A percentile compares a stretch with the other conserved stretches of the same genome.
These are phyloP conservation scores for Termitomyces sp. DNA, from an alignment of 768 basidiomycete genomes.

Conservation along the genomic window DNA sequence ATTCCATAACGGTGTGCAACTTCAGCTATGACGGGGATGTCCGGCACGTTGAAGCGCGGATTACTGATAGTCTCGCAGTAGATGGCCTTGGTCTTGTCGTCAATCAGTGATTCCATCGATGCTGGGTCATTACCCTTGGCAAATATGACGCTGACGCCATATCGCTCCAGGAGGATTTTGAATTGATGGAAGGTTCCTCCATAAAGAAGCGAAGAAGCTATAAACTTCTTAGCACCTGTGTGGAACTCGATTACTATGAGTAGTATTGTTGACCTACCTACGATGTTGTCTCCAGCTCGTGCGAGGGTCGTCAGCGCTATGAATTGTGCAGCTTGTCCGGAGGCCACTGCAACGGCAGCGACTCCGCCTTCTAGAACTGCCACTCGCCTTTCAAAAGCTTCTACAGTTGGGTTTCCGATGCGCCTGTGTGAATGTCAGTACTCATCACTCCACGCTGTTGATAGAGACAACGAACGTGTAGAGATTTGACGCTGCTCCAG, in stretches of 20 bases:
- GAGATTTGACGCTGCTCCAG: constrained; percentile 8
- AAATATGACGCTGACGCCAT: constrained; percentile 47
- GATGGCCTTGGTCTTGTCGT: constrained; percentile 52
- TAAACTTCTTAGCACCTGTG: background rate
- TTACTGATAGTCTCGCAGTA: constrained; percentile 61
- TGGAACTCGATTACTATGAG: background rate
- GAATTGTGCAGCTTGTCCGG: constrained; percentile 61
- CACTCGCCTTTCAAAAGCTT: constrained; percentile 61
- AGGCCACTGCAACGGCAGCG: constrained; percentile 52
- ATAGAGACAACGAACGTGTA: background rate
- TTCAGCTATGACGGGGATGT: constrained; percentile 51
- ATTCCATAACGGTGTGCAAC: constrained; percentile 57
- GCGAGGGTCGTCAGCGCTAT: constrained; percentile 51
- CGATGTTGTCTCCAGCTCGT: constrained; percentile 57
- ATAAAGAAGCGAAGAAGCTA: constrained; percentile 6
- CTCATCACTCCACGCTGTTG: background rate
- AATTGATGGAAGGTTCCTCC: constrained; percentile 53
- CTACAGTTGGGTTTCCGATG: constrained; percentile 19
- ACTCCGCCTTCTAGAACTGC: constrained; percentile 60
- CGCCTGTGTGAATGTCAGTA: background rate
- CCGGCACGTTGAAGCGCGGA: constrained; percentile 47
- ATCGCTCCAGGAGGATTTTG: constrained; percentile 41
- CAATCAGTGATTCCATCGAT: constrained; percentile 45
- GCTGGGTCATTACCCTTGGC: constrained; percentile 41
- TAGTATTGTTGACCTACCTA: constrained; percentile 24